These are phyloP conservation scores for Cystoderma amianthinum DNA, from an alignment of 768 basidiomycete genomes.

Conservation along the genomic window DNA sequence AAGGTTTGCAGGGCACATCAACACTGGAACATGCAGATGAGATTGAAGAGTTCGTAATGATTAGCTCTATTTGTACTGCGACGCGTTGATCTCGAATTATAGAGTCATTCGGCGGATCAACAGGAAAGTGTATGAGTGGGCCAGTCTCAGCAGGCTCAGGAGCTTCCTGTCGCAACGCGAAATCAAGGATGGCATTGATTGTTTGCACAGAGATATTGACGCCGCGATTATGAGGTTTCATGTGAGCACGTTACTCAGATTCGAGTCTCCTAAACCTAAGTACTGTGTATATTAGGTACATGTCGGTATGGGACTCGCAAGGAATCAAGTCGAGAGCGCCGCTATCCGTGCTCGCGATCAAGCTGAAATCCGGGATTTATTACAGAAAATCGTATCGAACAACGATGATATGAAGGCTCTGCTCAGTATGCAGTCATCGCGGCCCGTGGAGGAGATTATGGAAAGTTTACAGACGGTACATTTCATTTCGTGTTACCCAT, in stretches of 20 bases:
- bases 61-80: not conserved
- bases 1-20: conserved; percentile 22
- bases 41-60: conserved; percentile 19
- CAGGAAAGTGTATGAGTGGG: conserved; percentile 27
- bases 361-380: conserved; percentile 24
- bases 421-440: conserved; percentile 19
- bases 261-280: conserved; percentile 1
- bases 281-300: conserved; percentile 9
- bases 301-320: conserved; percentile 20
- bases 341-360: conserved; percentile 24
- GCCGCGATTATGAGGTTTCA: conserved; percentile 25
- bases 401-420: conserved; percentile 26
- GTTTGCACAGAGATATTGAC: conserved; percentile 29
- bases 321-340: conserved; percentile 16
- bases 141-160: conserved; percentile 22
- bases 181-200: conserved; percentile 32
- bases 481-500: not conserved
- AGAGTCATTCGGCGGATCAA: conserved; percentile 22
- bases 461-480: conserved; percentile 31
- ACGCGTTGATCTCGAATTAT: not conserved
- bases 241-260: no score
- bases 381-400: conserved; percentile 24
- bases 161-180: conserved; percentile 29
- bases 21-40: conserved; percentile 25
- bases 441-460: conserved; percentile 32